A percentile compares a stretch with the other conserved stretches of the same genome.
phyloP scores from a whole-genome alignment of 495 filamentous ascomycete genomes.

The Clavariopsis aquatica region DNA sequence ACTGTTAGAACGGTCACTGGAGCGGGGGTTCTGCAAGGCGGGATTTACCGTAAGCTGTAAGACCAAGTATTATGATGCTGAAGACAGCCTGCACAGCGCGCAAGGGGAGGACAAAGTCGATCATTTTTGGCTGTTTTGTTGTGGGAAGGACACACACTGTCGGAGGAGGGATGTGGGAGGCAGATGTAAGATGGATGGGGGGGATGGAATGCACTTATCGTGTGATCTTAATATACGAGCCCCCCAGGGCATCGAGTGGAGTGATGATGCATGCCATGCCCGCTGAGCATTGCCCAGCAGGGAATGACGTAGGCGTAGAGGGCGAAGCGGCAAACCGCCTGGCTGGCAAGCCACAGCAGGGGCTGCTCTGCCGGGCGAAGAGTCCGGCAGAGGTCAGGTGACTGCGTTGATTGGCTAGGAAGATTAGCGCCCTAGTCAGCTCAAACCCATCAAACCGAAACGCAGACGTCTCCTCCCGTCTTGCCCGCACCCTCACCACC shows the following conservation, averaged over 20 bases:
- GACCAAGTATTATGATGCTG: conserved; percentile 68
- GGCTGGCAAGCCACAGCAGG: neutral
- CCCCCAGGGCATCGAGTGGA: neutral
- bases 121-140: neutral
- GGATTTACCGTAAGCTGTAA: conserved; percentile 69
- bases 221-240: neutral
- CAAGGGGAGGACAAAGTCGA: conserved; percentile 46
- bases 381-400: neutral
- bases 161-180: neutral
- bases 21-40: neutral
- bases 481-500: too few relatives aligned
- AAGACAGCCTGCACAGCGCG: conserved; percentile 67
- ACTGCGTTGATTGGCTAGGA: neutral
- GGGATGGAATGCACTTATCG: neutral
- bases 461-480: too few relatives aligned
- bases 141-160: neutral
- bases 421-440: neutral
- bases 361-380: conserved; percentile 1
- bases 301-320: neutral
- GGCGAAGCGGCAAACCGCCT: neutral
- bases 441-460: neutral
- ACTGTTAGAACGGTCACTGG: conserved; percentile 1
- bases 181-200: neutral
- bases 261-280: neutral
- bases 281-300: neutral